Base-by-base conservation (phyloP, 805 yeast genomes). In the Candida namnaoensis region DNA sequence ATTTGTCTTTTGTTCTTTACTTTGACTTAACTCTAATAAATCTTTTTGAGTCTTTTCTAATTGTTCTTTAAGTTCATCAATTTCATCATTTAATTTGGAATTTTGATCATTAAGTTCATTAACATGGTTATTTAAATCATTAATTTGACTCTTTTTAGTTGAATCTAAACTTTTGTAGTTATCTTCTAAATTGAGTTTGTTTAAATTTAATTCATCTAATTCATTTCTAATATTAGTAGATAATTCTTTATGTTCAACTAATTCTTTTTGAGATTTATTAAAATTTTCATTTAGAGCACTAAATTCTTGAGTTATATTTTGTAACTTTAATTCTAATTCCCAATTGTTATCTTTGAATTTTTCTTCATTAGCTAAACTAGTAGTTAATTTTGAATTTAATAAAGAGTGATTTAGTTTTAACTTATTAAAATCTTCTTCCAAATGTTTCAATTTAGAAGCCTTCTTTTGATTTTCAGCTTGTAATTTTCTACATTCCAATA, bases 71-170 rank as follows among this genome's bases (percentile, higher is more conserved):
- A 59, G 27, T 35, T 48, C 46, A 41, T 52, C 50, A 52, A 64
- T 48, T 57, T 70, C 65, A 46, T 64, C 57, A 51, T 71, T 76
- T 41, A 82, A 62, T 23, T 66, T 65, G 47, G 80, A 84, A 58
- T 82, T 82, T 53, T 81, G 88, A 50, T 80, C 82, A 54, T 82
- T 83, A 45, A 83, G 61, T 38, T 75, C 80, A 30, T 69, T 71
- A 38, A 82, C 74, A 38, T 75, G 71, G 4, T 57, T 57, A 49
- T 70, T 76, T 43, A 80, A 61, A 14, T 70, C 77, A 27, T 60
- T 60, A 7, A 77, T 49, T 43, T 80, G 80, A 28, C 56, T 50
- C 12, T 60, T 56, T 32, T 68, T 62, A 15, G 65, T 53, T 1
- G 46, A 44, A 35, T 70, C 68, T 13, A 67, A 59, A 32, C 58